Percentiles rank a stretch among this genome's conserved stretches.
phyloP scores from a whole-genome alignment of 1,284 basidiomycete genomes.

The Papiliotrema fonsecae region DNA sequence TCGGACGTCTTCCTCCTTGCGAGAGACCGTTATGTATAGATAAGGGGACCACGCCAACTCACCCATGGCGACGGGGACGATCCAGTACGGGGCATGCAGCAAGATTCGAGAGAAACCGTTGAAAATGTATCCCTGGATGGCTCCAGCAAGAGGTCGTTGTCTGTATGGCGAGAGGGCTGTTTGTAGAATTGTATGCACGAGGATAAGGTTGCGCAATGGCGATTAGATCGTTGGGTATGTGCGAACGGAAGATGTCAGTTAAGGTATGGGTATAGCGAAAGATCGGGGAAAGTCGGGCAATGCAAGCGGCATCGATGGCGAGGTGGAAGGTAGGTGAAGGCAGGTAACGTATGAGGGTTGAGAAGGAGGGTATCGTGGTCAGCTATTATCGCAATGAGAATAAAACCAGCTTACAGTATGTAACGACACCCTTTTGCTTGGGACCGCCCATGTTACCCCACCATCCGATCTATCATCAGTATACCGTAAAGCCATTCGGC shows the following conservation, averaged over 20 bases:
- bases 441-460: slow-evolving; percentile 76
- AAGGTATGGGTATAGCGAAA: not conserved
- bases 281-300: slow-evolving; percentile 1
- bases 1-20: too few relatives aligned
- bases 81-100: slow-evolving; percentile 71
- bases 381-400: not conserved
- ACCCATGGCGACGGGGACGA: slow-evolving; percentile 74
- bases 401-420: slow-evolving; percentile 62
- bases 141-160: slow-evolving; percentile 66
- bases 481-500: not conserved
- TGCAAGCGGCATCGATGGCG: not conserved
- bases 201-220: too few relatives aligned
- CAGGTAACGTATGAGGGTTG: not conserved
- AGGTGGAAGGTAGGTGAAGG: not conserved
- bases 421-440: slow-evolving; percentile 71
- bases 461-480: slow-evolving; percentile 66
- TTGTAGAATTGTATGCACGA: not conserved
- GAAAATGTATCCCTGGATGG: slow-evolving; percentile 72
- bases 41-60: slow-evolving; percentile 40
- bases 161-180: slow-evolving; percentile 76
- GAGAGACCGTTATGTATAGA: too few relatives aligned
- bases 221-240: too few relatives aligned
- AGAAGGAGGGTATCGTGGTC: not conserved
- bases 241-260: not conserved
- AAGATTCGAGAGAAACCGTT: slow-evolving; percentile 78